Conservation (phyloP, 495 filamentous ascomycete genomes). For the Penicillium bialowiezense region DNA sequence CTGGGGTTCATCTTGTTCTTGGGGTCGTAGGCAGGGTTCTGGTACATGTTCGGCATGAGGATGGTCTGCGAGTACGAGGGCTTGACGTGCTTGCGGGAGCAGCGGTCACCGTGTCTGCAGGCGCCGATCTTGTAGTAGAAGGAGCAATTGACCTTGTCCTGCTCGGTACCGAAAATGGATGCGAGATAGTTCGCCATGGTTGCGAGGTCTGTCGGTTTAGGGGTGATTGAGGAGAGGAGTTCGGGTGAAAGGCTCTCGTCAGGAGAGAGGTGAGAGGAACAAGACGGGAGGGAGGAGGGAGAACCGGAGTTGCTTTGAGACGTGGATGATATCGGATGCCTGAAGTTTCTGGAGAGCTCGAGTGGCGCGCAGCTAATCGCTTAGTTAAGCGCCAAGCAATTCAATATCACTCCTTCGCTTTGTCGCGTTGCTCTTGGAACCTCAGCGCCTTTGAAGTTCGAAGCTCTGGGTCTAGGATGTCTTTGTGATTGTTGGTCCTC, state of each 20-base stretch:
- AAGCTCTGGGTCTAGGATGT: too few relatives aligned
- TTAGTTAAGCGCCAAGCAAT: too few relatives aligned
- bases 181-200: slow-evolving; percentile 94
- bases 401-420: too few relatives aligned
- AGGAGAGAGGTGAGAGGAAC: neutral
- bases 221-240: neutral
- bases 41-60: slow-evolving; percentile 97
- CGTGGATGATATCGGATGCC: slow-evolving; percentile 21
- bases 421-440: too few relatives aligned
- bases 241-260: neutral
- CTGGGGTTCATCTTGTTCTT: slow-evolving; percentile 93
- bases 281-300: slow-evolving; percentile 1
- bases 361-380: slow-evolving; percentile 11
- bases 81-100: slow-evolving; percentile 97
- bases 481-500: too few relatives aligned
- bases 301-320: slow-evolving; percentile 13
- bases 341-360: slow-evolving; percentile 48
- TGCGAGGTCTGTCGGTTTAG: too few relatives aligned
- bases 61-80: slow-evolving; percentile 97
- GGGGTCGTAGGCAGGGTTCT: slow-evolving; percentile 96
- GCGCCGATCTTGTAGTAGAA: slow-evolving; percentile 98
- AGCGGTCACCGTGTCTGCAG: slow-evolving; percentile 96
- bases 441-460: too few relatives aligned
- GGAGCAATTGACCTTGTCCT: slow-evolving; percentile 88
- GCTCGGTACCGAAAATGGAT: slow-evolving; percentile 99